Percentiles rank a stretch among this genome's conserved stretches.
phyloP scores from a whole-genome alignment of 2,329 filamentous ascomycete species.

The Hortaea werneckii region DNA sequence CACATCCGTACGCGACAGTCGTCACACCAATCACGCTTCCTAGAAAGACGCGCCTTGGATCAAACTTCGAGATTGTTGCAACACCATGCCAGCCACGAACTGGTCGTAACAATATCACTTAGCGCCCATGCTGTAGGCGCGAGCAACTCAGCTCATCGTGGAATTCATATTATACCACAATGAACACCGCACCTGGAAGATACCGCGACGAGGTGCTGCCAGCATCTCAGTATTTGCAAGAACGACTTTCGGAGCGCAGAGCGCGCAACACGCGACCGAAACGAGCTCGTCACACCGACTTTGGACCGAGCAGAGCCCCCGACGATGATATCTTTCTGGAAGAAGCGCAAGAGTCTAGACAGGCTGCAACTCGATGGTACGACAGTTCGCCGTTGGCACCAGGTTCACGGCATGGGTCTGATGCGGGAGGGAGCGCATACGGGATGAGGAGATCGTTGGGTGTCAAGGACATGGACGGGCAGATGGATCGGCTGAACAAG shows the following conservation, averaged over 20 bases:
- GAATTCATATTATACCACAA: background rate
- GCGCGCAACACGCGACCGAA: conserved; percentile 20
- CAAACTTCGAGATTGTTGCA: too few species aligned
- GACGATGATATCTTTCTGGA: conserved; percentile 29
- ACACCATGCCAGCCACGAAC: too few species aligned
- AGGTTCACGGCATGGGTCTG: conserved; percentile 4
- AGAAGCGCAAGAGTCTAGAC: conserved; percentile 19
- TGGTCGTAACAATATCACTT: too few species aligned
- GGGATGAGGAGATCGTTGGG: conserved; percentile 36
- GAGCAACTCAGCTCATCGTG: too few species aligned
- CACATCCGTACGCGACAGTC: background rate
- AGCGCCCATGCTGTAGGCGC: too few species aligned
- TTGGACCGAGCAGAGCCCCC: conserved; percentile 18
- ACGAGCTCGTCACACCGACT: conserved; percentile 24
- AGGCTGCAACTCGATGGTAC: conserved; percentile 10
- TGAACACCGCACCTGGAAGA: background rate
- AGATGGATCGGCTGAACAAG: conserved; percentile 59
- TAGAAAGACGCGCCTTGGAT: too few species aligned
- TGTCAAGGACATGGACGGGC: conserved; percentile 58
- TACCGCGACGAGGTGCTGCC: conserved; percentile 4
- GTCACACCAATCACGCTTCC: background rate
- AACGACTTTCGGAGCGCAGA: conserved; percentile 25
- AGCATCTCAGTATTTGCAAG: conserved; percentile 25
- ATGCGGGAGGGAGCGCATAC: conserved; percentile 11
- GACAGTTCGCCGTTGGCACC: conserved; percentile 19